Percentiles rank a stretch among this genome's conserved stretches.
phyloP scores from a whole-genome alignment of 2,329 filamentous ascomycete genomes.

The Colletotrichum sp. region DNA sequence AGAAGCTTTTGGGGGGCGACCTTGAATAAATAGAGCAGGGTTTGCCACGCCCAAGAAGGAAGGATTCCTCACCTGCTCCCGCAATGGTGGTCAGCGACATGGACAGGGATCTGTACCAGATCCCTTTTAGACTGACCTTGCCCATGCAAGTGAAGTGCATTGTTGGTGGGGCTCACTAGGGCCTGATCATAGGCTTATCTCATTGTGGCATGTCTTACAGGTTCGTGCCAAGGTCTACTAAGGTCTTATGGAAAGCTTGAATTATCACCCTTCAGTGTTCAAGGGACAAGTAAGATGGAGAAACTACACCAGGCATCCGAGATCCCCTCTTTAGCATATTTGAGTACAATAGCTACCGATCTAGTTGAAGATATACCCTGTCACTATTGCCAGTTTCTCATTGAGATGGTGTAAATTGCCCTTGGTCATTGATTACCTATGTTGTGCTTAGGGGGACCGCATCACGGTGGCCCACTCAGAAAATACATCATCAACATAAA shows the following conservation, averaged over 20 bases:
- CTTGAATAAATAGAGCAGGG: too few species aligned
- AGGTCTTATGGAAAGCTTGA: background rate
- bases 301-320: accelerated
- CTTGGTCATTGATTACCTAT: background rate
- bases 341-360: accelerated
- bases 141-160: background rate
- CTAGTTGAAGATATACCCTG: background rate
- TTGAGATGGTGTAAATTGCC: background rate
- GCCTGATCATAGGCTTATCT: background rate
- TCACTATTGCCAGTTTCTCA: background rate
- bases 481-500: too few species aligned
- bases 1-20: too few species aligned
- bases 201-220: background rate
- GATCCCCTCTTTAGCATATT: accelerated
- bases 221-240: background rate
- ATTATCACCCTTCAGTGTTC: too few species aligned
- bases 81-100: too few species aligned
- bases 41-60: too few species aligned
- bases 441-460: background rate
- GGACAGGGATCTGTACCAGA: too few species aligned
- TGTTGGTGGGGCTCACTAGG: background rate
- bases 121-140: too few species aligned
- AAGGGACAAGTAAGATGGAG: background rate
- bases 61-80: too few species aligned
- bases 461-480: background rate